A percentile compares a stretch with the other conserved stretches of the same genome.
These are phyloP conservation scores for Cladosporium colombiae DNA, from an alignment of 2,329 filamentous ascomycete genomes.

Conservation along the genomic window DNA sequence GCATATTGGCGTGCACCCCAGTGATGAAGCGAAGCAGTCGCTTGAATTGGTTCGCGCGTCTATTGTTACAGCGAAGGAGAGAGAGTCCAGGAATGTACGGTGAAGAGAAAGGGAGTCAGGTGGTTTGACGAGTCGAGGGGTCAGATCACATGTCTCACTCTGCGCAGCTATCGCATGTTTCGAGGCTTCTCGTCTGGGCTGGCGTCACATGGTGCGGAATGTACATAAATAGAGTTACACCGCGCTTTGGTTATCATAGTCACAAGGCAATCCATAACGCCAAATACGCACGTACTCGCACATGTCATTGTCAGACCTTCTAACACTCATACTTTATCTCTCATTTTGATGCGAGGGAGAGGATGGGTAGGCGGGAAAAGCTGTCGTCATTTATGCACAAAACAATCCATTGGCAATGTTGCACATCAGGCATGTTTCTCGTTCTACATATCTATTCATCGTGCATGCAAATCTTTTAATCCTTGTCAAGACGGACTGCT, in stretches of 20 bases:
- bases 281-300: background rate
- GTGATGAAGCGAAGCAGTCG: background rate
- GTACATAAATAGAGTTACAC: background rate
- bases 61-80: background rate
- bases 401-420: background rate
- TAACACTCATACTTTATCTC: background rate
- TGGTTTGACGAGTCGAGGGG: background rate
- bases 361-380: no score
- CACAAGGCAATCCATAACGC: background rate
- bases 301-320: background rate
- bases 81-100: background rate
- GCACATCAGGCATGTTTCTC: conserved; percentile 19
- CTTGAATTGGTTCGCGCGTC: background rate
- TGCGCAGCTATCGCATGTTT: conserved; percentile 1
- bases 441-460: conserved; percentile 18
- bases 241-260: background rate
- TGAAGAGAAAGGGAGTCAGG: background rate
- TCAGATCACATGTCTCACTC: background rate
- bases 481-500: conserved; percentile 84
- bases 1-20: conserved; percentile 5
- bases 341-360: background rate
- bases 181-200: conserved; percentile 1
- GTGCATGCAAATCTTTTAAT: conserved; percentile 45
- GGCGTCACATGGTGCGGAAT: conserved; percentile 6
- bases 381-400: no score